These are phyloP conservation scores for Apophysomyces ossiformis DNA, from an alignment of 371 early-diverging fungal species.

Conservation along the genomic window DNA sequence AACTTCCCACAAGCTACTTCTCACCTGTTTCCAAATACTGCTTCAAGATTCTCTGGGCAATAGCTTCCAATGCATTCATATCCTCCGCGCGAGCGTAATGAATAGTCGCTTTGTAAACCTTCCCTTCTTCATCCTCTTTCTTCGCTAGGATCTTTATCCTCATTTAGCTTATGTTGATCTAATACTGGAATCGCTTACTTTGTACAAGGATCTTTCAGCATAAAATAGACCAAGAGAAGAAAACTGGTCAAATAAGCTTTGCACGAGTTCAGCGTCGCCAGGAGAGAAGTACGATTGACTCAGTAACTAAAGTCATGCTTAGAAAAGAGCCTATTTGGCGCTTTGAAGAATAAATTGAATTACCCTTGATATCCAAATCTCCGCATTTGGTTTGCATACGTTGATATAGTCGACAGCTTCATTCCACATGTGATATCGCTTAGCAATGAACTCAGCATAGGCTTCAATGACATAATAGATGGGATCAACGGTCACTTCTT, in stretches of 20 bases:
- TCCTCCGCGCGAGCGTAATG: slow-evolving; percentile 34
- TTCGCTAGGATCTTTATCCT: slow-evolving; percentile 17
- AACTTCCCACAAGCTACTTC: background rate
- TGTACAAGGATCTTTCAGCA: slow-evolving; percentile 8
- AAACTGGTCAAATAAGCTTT: slow-evolving; percentile 7
- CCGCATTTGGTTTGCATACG: slow-evolving; percentile 30
- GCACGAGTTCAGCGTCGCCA: background rate
- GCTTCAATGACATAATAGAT: slow-evolving; percentile 30
- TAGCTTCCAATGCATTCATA: slow-evolving; percentile 22
- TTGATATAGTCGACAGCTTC: slow-evolving; percentile 36
- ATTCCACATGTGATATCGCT: slow-evolving; percentile 31
- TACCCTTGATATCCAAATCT: slow-evolving; percentile 31
- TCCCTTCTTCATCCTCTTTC: slow-evolving; percentile 21
- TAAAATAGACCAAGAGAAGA: background rate
- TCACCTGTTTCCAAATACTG: slow-evolving; percentile 27
- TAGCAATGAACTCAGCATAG: slow-evolving; percentile 28
- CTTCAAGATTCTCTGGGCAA: slow-evolving; percentile 24
- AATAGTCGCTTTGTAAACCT: slow-evolving; percentile 22
- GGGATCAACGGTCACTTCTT: slow-evolving; percentile 28
- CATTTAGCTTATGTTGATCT: background rate
- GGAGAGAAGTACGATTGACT: background rate
- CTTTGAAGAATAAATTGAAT: background rate
- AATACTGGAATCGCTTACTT: slow-evolving; percentile 2
- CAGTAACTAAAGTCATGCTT: background rate
- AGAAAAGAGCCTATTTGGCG: too few species aligned